A percentile compares a stretch with the other conserved stretches of the same genome.
These are phyloP conservation scores for Hypoxylon subgilvum DNA, from an alignment of 495 filamentous ascomycete species.

Conservation along the genomic window DNA sequence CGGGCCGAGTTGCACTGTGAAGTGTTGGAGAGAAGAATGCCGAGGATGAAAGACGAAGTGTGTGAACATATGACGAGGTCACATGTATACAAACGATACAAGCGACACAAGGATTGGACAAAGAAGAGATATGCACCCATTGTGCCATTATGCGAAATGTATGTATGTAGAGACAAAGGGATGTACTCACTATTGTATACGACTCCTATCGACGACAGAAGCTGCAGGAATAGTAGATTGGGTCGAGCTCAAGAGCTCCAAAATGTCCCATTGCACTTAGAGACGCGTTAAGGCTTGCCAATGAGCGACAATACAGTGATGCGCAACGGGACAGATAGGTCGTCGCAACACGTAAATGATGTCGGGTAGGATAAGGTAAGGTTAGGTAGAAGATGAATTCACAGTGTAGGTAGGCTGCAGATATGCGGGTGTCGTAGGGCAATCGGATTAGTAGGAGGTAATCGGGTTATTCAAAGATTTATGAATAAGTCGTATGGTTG, in stretches of 20 bases:
- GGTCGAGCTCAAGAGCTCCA: slow-evolving; percentile 32
- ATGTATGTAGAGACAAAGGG: neutral
- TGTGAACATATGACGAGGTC: neutral
- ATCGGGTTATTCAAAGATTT: too few species aligned
- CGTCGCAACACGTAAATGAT: neutral
- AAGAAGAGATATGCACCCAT: slow-evolving; percentile 1
- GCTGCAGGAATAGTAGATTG: slow-evolving; percentile 19
- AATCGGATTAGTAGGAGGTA: too few species aligned
- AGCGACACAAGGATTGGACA: neutral
- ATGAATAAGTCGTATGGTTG: too few species aligned
- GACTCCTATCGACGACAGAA: slow-evolving; percentile 33
- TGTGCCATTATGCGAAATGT: neutral
- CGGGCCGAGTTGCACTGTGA: neutral
- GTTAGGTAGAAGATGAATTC: neutral
- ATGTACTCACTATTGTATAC: slow-evolving; percentile 11
- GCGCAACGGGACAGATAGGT: neutral
- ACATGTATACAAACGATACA: neutral
- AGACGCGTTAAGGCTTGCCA: neutral
- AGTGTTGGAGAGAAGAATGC: neutral
- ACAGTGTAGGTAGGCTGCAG: too few species aligned
- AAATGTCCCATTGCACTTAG: slow-evolving; percentile 33
- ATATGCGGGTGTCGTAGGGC: too few species aligned
- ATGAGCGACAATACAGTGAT: slow-evolving; percentile 4
- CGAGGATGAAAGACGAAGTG: neutral
- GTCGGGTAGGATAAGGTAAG: neutral